A percentile compares a stretch with the other conserved stretches of the same genome.
These are phyloP conservation scores for Moringa oleifera DNA, from an alignment of 345 rosid species.

Conservation along the genomic window DNA sequence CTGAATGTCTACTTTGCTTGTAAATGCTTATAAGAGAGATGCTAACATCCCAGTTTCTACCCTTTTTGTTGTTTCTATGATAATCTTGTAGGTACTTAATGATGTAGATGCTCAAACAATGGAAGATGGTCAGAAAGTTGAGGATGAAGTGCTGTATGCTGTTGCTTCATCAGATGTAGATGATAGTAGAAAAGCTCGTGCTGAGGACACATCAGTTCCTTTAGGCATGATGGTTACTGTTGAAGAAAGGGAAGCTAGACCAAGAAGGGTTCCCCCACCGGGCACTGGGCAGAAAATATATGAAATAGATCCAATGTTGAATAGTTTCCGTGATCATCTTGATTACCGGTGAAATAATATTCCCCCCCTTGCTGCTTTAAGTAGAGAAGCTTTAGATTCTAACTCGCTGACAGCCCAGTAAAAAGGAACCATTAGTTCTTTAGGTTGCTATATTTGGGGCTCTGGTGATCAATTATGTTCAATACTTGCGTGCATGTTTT, in stretches of 20 bases:
- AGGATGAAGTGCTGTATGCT: constrained; percentile 33
- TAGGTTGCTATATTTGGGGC: not conserved
- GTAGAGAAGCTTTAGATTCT: not conserved
- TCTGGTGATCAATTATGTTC: no score
- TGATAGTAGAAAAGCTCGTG: constrained; percentile 17
- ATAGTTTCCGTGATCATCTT: constrained; percentile 55
- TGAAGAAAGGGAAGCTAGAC: constrained; percentile 32
- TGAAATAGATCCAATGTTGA: constrained; percentile 72
- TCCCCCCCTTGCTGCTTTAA: not conserved
- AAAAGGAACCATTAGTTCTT: constrained; percentile 11
- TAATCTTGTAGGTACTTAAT: constrained; percentile 28
- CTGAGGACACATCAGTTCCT: constrained; percentile 25
- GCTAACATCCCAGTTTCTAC: not conserved
- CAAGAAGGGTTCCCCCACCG: constrained; percentile 57
- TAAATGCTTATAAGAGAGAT: constrained; percentile 5
- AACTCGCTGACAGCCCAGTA: not conserved
- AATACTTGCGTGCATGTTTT: not conserved
- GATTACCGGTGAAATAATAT: constrained; percentile 62
- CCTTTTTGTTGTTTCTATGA: constrained; percentile 6
- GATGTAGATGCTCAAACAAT: constrained; percentile 32
- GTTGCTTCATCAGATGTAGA: constrained; percentile 24
- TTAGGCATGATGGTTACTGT: constrained; percentile 18
- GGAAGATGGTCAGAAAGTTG: constrained; percentile 38
- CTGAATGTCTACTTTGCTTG: not conserved
- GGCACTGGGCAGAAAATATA: constrained; percentile 76